Evolutionary conservation across 257 asterid species (phyloP), one percentile per base, ranked within the genome.

Genomic region (Scutellaria galericulata): DNA sequence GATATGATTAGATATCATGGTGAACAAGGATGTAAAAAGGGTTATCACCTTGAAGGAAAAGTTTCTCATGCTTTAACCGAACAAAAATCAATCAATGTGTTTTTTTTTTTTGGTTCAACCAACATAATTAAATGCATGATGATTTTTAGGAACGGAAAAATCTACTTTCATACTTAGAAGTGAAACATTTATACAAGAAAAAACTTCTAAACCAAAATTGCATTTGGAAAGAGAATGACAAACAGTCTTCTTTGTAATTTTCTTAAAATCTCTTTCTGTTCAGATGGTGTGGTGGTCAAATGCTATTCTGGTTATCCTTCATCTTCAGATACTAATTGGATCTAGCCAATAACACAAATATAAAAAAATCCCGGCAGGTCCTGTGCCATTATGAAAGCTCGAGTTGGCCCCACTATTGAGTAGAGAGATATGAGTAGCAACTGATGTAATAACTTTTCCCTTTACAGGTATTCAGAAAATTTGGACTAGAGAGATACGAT

Each of bases 401-500:
- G 31, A 45, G 52, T 60, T 51, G n/a, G n/a, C 76, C 72, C 39
- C 9, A 4, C 54, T 11, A 69, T 53, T 35, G 56, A 31, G 37
- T 31, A 31, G 5, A 31, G 37, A 31, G 64, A 57, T 75, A 55
- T 40, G 54, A 9, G 61, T 44, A 24, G 42, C 14, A 6, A 64
- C 6, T 7, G 39, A 52, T 52, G 35, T 15, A 52, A 11, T 61
- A 7, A 22, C 35, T 56, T 54, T 65, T 45, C 9, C 41, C 51
- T 52, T 72, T 76, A 40, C 84, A 95, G 99, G 99, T 86, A 37
- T 85, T 95, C 72, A 88, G 72, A 77, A 95, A 95, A 79, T 85
- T 87, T 64, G 98, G 95, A 54, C 85, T 92, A 3, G 91, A 85
- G 83, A 90, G 83, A 72, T 92, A 87, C 44, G 87, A 90, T 42